A percentile compares a stretch with the other conserved stretches of the same genome.
These are phyloP conservation scores for Collybia sp. DNA, from an alignment of 768 basidiomycete genomes.

Conservation along the genomic window DNA sequence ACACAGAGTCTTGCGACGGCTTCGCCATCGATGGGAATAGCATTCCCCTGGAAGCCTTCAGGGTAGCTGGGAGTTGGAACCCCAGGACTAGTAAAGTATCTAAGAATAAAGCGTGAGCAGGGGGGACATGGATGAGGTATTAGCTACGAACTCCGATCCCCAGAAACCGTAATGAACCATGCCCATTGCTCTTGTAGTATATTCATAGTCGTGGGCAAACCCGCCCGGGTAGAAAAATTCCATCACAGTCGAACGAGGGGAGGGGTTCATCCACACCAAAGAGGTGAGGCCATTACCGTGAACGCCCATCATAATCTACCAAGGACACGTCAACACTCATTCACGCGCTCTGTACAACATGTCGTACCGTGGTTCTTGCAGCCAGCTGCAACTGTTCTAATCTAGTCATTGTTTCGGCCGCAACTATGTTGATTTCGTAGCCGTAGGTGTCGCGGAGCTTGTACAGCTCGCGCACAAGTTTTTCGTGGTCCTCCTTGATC, in stretches of 20 bases:
- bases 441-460: constrained; percentile 66
- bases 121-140: neutral
- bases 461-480: constrained; percentile 69
- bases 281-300: constrained; percentile 91
- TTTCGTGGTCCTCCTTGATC: constrained; percentile 69
- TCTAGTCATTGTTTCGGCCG: constrained; percentile 76
- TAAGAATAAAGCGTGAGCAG: constrained; percentile 18
- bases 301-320: constrained; percentile 89
- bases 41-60: constrained; percentile 84
- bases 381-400: constrained; percentile 79
- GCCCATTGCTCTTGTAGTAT: constrained; percentile 74
- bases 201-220: constrained; percentile 85
- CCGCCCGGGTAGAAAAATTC: constrained; percentile 87
- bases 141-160: constrained; percentile 52
- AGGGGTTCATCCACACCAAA: constrained; percentile 89
- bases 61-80: constrained; percentile 70
- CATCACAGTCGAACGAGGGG: constrained; percentile 78
- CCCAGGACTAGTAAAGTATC: constrained; percentile 71
- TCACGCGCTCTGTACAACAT: neutral
- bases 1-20: constrained; percentile 58
- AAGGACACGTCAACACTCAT: neutral
- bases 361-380: constrained; percentile 76
- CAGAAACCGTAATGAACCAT: constrained; percentile 87
- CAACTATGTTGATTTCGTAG: constrained; percentile 85
- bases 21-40: constrained; percentile 77